Percentiles rank a stretch among this genome's conserved stretches.
These are phyloP conservation scores for Cyclotella distinguenda DNA, from an alignment of 108 stramenopile genomes.

Conservation along the genomic window DNA sequence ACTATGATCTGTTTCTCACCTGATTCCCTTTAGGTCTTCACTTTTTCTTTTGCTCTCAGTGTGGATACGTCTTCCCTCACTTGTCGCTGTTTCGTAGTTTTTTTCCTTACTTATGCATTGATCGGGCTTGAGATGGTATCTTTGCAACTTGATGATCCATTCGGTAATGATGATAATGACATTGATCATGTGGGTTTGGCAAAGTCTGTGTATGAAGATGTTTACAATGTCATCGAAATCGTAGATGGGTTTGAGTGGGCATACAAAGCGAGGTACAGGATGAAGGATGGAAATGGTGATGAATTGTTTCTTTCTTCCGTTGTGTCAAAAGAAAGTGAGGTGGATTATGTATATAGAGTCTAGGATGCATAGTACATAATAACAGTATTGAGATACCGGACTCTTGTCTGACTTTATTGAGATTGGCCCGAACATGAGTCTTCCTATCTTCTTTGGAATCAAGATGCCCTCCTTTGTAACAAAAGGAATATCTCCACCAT, in stretches of 20 bases:
- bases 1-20: not conserved
- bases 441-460: too few species aligned
- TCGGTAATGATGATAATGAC: constrained; percentile 45
- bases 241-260: constrained; percentile 48
- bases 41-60: constrained; percentile 1
- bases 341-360: too few species aligned
- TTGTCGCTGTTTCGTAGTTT: constrained; percentile 19
- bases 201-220: constrained; percentile 35
- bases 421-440: too few species aligned
- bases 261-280: constrained; percentile 21
- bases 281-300: constrained; percentile 7
- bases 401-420: too few species aligned
- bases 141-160: constrained; percentile 50
- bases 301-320: constrained; percentile 5
- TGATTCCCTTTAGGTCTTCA: not conserved
- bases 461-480: too few species aligned
- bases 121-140: constrained; percentile 43
- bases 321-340: too few species aligned
- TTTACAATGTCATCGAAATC: constrained; percentile 29
- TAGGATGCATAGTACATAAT: too few species aligned
- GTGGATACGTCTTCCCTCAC: not conserved
- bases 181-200: constrained; percentile 37
- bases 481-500: too few species aligned
- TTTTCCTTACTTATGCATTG: constrained; percentile 44
- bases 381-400: too few species aligned